Evolutionary conservation across 805 yeast genomes (phyloP).

Genomic region (Pichia phayaonensis): DNA sequence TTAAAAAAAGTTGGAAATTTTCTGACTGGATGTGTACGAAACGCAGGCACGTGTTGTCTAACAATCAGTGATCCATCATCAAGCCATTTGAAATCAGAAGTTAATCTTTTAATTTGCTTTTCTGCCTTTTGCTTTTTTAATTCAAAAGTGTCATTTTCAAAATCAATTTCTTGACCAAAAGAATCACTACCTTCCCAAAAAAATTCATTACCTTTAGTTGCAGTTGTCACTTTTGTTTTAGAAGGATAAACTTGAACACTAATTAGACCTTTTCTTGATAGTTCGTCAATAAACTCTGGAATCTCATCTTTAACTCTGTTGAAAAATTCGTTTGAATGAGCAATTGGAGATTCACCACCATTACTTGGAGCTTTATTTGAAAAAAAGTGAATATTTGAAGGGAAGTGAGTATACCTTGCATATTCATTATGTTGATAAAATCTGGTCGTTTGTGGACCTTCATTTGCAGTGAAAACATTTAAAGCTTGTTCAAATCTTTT

Average conservation of each 20-base stretch:
- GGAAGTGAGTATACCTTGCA: constrained; percentile 2
- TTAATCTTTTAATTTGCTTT: too few species aligned
- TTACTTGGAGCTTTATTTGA: not conserved
- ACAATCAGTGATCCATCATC: too few species aligned
- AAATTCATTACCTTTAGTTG: not conserved
- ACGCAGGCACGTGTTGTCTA: too few species aligned
- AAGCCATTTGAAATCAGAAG: too few species aligned
- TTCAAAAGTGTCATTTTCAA: too few species aligned
- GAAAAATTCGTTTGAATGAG: not conserved
- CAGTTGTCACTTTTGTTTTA: not conserved
- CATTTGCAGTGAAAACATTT: constrained; percentile 1
- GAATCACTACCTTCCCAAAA: too few species aligned
- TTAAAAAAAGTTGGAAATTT: too few species aligned
- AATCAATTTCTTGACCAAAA: too few species aligned
- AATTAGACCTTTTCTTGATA: not conserved
- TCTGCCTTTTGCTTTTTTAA: too few species aligned
- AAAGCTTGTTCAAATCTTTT: not conserved
- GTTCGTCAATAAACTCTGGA: not conserved
- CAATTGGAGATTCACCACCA: constrained; percentile 5
- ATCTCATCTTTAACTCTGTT: not conserved
- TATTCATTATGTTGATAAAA: constrained; percentile 4
- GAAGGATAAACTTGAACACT: constrained; percentile 4
- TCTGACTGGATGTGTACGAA: too few species aligned
- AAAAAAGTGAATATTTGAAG: constrained; percentile 1
- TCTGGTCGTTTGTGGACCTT: not conserved